Base-by-base conservation (phyloP, 768 basidiomycete genomes). In the Clitopilus hobsonii region DNA sequence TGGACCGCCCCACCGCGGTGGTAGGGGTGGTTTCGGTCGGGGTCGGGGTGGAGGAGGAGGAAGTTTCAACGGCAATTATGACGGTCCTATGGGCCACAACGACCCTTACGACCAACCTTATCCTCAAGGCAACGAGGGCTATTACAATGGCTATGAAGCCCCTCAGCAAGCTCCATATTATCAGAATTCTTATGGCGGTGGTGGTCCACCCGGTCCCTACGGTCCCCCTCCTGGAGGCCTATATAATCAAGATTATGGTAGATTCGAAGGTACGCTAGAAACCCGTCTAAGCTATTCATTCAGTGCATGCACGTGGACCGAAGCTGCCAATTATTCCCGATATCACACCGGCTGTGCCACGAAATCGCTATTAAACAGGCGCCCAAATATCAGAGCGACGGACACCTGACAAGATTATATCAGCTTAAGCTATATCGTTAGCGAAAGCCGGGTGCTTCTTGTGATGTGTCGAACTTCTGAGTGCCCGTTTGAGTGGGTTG, bases 251-350 rank as follows among this genome's bases (percentile, higher is more conserved):
- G 84, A 75, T 59, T 88, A 81, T 70, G 60, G 67, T 59, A 82
- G 80, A 73, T 80, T 73, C 75, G 89, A 91, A 92, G 90, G 90
- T 93, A 82, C 89, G 90, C 89, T 86, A 74, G 78, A 81, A 70
- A 55, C 49, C 54, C 63, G n/a, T 36, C 83, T 84, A 73, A 84
- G 41, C 22, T 41, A 18, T 41, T 45, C 5, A 45, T 45, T 45
- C 41, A 45, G 41, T 45, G 41, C 41, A 18, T 45, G 41, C 41
- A 45, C 22, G 41, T 45, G 41, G 41, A 45, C 65, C 41, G 41
- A 18, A 45, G 8, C 22, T 45, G 41, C 41, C 18, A 45, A 45
- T 18, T 45, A 45, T 23, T 18, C 4, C 41, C 41, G 41, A 45
- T 18, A 18, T 20, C 22, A 45, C 22, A 4, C n/a, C n/a, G 11